Evolutionary conservation across 2,329 filamentous ascomycete species (phyloP).

Genomic region (Gliomastix tumulicola): DNA sequence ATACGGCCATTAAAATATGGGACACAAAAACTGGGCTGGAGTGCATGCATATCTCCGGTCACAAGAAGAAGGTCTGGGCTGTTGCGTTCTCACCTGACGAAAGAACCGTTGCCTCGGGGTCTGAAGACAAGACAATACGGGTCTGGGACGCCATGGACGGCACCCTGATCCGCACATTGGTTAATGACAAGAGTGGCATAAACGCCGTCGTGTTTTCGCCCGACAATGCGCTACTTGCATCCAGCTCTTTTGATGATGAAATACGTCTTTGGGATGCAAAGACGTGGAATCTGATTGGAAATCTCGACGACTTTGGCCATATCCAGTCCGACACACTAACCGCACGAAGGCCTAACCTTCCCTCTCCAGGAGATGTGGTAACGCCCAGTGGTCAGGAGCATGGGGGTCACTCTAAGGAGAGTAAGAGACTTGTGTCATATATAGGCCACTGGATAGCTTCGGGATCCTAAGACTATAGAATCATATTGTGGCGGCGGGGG

Average conservation of each 20-base stretch:
- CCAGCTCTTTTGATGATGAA: not conserved
- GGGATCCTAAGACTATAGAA: no score
- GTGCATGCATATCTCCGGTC: not conserved
- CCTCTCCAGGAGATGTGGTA: no score
- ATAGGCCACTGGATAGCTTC: no score
- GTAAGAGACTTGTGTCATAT: no score
- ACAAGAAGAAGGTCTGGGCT: not conserved
- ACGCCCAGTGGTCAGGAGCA: no score
- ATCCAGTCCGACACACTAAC: no score
- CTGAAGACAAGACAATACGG: not conserved
- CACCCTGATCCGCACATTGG: not conserved
- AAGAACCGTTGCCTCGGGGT: not conserved
- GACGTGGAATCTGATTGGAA: not conserved
- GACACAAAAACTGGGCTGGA: not conserved
- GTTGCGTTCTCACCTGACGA: not conserved
- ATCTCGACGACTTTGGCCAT: not conserved
- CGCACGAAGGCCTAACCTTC: no score
- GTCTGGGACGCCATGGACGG: not conserved
- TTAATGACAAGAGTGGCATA: not conserved
- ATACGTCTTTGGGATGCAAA: not conserved
- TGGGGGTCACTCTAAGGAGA: no score
- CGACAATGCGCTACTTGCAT: not conserved
- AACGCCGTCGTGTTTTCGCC: not conserved
- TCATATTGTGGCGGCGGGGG: no score
- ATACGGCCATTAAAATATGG: not conserved